Base-by-base conservation (phyloP, 2,329 filamentous ascomycete genomes). In the Didymella sp. region DNA sequence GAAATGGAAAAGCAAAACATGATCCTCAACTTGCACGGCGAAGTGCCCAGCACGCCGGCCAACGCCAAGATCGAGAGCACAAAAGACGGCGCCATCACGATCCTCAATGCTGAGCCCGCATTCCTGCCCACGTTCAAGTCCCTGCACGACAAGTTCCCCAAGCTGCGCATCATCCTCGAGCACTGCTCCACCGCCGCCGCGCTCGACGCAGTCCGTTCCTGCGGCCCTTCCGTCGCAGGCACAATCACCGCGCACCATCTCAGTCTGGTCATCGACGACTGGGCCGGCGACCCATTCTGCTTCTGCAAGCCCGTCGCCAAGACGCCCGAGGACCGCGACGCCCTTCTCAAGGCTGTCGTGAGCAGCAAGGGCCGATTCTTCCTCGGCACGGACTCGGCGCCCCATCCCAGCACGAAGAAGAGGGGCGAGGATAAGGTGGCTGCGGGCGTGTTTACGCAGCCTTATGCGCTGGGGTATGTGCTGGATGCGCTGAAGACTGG, bases 21-120 rank as follows among this genome's bases (percentile, higher is more conserved):
- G 73, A 84, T 96, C n/a, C 83, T 96, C 38, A 97, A 97, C 78
- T 81, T 98, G n/a, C 93, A 98, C 74, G 94, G 93, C 63, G 94
- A 97, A 78, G 86, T 89, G n/a, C 88, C 87, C 0, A 82, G 82
- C 1, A 80, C 80, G 62, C 74, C 75, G 0, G 33, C 67, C 9
- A 55, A 65, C 47, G 62, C 66, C 1, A 61, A 41, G 17, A 13
- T 58, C 1, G 57, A 63, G 2, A 27, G 30, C 0, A 27, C 51
- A 17, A 38, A 60, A 2, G 57, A 62, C 15, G 70, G 53, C 9
- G 56, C 72, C 15, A 73, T 78, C 60, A 77, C 76, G 13, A 73
- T 78, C 41, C 78, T 91, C 61, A 90, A 89, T 67, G 89, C 88
- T 19, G 90, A 93, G 76, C 84, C 87, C 60, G 82, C 81, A 2